Conservation (phyloP, 2,329 filamentous ascomycete genomes). For the Cladorrhinum sp. region DNA sequence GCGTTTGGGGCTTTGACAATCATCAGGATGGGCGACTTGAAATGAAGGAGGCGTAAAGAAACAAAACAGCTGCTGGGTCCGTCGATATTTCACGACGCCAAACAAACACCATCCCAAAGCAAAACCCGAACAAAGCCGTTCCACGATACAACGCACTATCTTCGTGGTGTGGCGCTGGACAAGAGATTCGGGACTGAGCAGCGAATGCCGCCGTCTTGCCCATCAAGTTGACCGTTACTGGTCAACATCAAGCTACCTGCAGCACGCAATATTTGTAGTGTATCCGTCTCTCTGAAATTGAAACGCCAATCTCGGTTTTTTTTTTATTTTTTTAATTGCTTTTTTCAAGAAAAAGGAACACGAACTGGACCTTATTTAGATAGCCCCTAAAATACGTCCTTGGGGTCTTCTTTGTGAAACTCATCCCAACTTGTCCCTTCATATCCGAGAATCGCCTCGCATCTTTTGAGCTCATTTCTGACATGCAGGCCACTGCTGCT, state of each 20-base stretch:
- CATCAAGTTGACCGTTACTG: neutral
- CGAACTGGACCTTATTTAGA: too few species aligned
- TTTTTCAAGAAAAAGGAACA: too few species aligned
- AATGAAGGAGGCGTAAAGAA: neutral
- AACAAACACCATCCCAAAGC: neutral
- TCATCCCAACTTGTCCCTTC: neutral
- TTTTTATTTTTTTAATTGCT: too few species aligned
- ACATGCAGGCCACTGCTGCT: neutral
- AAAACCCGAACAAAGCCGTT: neutral
- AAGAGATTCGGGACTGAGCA: too few species aligned
- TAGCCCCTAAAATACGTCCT: neutral
- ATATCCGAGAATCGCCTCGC: neutral
- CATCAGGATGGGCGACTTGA: neutral
- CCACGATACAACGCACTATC: neutral
- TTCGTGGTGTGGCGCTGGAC: neutral
- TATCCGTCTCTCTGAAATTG: too few species aligned
- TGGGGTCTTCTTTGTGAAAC: neutral
- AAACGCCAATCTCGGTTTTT: neutral
- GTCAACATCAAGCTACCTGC: neutral
- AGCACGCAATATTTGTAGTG: too few species aligned
- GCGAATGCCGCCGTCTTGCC: too few species aligned
- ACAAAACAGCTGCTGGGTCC: neutral
- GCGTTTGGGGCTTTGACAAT: neutral
- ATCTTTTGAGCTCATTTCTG: neutral
- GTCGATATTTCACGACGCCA: neutral